Evolutionary conservation across 1,139 yeast genomes (phyloP), one percentile per base, ranked within the genome.

Genomic region (Suhomyces kunorum): DNA sequence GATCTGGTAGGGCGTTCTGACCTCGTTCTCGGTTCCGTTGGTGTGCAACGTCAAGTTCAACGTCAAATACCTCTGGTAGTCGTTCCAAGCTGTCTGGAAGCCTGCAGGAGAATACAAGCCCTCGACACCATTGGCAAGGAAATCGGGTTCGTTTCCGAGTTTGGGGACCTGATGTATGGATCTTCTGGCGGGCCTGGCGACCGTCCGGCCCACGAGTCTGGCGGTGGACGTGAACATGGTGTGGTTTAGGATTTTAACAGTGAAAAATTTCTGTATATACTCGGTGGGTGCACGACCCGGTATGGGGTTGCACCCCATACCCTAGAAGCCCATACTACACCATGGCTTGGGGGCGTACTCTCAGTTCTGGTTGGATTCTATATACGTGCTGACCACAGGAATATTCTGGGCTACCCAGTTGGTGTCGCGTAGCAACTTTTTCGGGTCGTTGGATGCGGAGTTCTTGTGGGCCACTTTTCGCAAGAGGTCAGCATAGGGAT

Each of bases 11-110:
- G 97, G 94, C 15, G 76, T 69, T 58, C 87, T 78, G 8, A 86
- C 75, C 63, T 89, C 97, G 59, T 81, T 76, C 47, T 81, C 84
- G 1, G 96, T 87, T 12, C 94, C 95, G 42, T 71, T 80, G 1
- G 96, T 87, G 43, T 80, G 73, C 46, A 83, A 65, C n/a, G 89
- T 77, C 47, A 92, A 73, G 48, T 83, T 83, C 46, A 79, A 75
- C 22, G 88, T 78, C 36, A 88, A 67, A 48, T 68, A 80, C 42
- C 71, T 73, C 63, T 90, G 98, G 61, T 87, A 83, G 44, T 89
- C 86, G 5, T 68, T 65, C 97, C 98, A 92, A 5, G 89, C 86
- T 9, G 75, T 64, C 45, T 80, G 66, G 64, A 82, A 87, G 19
- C 90, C 96, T 41, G 71, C 58, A 2, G 84, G 63, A 12, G 87